Evolutionary conservation across 2,329 filamentous ascomycete genomes (phyloP).

Genomic region (Fusarium devonianum): DNA sequence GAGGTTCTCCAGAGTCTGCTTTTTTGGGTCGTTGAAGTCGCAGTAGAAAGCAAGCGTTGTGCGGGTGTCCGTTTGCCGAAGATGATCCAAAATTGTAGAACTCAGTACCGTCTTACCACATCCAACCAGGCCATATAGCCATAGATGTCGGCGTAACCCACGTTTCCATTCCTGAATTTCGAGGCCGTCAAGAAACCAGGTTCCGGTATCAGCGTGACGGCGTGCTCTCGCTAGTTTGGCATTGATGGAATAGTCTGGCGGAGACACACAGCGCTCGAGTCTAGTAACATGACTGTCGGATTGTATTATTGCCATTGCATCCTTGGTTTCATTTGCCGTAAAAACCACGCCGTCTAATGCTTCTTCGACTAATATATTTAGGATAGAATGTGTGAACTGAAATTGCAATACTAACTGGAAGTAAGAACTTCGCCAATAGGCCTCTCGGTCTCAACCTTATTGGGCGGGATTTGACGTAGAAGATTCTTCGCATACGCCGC

Average conservation of each 20-base stretch:
- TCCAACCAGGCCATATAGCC: conserved; percentile 29
- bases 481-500: conserved; percentile 40
- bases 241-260: conserved; percentile 19
- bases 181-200: conserved; percentile 18
- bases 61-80: neutral
- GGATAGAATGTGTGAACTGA: neutral
- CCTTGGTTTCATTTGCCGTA: neutral
- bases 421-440: conserved; percentile 8
- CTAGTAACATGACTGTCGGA: neutral
- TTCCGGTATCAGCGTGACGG: conserved; percentile 14
- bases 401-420: conserved; percentile 4
- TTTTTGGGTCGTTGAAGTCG: conserved; percentile 30
- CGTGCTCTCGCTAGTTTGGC: conserved; percentile 9
- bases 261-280: conserved; percentile 22
- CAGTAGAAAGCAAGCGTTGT: conserved; percentile 28
- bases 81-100: conserved; percentile 23
- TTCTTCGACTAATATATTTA: neutral
- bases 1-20: conserved; percentile 26
- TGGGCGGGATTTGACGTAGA: conserved; percentile 19
- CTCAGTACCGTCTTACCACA: conserved; percentile 34
- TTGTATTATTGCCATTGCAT: neutral
- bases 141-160: conserved; percentile 25
- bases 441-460: too few species aligned
- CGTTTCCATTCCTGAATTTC: conserved; percentile 21
- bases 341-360: neutral